Base-by-base conservation (phyloP, 306 rosid species). In the Glycine soja region DNA sequence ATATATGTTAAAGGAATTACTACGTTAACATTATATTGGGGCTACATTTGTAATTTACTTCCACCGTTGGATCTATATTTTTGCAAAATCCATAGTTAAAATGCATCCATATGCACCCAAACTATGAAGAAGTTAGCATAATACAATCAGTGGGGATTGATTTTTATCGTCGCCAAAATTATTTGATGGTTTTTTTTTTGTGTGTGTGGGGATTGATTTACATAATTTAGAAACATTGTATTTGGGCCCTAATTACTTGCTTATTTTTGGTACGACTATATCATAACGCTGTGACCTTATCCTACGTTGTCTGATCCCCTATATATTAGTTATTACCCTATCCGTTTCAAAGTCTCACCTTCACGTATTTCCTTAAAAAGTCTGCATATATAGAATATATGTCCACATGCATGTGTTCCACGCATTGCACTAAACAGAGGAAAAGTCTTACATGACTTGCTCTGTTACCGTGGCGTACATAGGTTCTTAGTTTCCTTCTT, bases 361-460 rank as follows among this genome's bases (percentile, higher is more conserved):
- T 70, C 76, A 69, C 82, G 77, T 63, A 42, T 68, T 86, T 79
- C 81, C 86, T 74, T 74, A 73, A 40, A 19, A 38, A 64, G 30
- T 6, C 30, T 9, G 2, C 50, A 45, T 59, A 59, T 24, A 59
- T 52, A 54, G 15, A 78, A 53, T 65, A 50, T 34, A 15, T 79
- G 52, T 80, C 12, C 38, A 43, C 57, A 61, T 38, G 63, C 64
- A 68, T 24, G 54, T 70, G 75, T 11, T 30, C 52, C 72, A 76
- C 75, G 51, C 46, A 16, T 76, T 30, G 80, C 72, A 56, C 48
- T 46, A 12, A 64, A 72, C 48, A 72, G 80, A 77, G 78, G 83
- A 73, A 18, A 85, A 67, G 78, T 77, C 83, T 10, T 32, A 42
- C 75, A 50, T 81, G 76, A 56, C 77, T 74, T 81, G 58, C 52